Base-by-base conservation (phyloP, 768 basidiomycete genomes). In the Pleurotus pulmonarius region DNA sequence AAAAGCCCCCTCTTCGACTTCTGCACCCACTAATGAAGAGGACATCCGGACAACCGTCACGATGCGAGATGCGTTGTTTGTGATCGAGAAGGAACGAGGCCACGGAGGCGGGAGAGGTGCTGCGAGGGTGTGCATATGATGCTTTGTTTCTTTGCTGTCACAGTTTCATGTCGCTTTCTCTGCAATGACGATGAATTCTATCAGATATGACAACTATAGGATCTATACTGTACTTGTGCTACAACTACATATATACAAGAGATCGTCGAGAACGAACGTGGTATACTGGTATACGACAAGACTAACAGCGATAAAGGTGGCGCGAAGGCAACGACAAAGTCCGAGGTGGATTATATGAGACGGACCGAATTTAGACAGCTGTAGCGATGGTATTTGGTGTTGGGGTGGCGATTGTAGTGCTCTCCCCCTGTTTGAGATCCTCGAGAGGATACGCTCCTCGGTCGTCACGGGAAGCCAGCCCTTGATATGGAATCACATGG, bases 41-140 rank as follows among this genome's bases (percentile, higher is more conserved):
- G 86, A 88, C 53, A 74, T 73, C 18, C 75, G 84, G 60, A 78
- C 77, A 51, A 59, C 76, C 16, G 74, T 94, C 49, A 91, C 87
- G 2, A 73, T 92, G 72, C 75, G 85, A 38, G 93, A 95, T 71
- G 87, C 90, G 2, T 77, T 94, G 78, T 94, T 94, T 68, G 91
- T 91, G 9, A 75, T 95, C 55, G 88, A 90, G 67, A 87, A 83
- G 63, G 91, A 94, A 69, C 73, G 84, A 46, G 90, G 90, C 4
- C 91, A 94, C 67, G 91, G 91, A 22, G 90, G 86, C 25, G 91
- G 92, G 5, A 74, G 83, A 56, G 91, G 90, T 3, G 80, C 89
- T 38, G 90, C 89, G 16, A 76, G 80, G 43, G 87, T 87, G 38
- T 90, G 83, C 84, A 77, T 77, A 34, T 84, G 62, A 70, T 43